A percentile compares a stretch with the other conserved stretches of the same genome.
These are phyloP conservation scores for Diddensiella transvaalensis DNA, from an alignment of 805 yeast genomes.

Conservation along the genomic window DNA sequence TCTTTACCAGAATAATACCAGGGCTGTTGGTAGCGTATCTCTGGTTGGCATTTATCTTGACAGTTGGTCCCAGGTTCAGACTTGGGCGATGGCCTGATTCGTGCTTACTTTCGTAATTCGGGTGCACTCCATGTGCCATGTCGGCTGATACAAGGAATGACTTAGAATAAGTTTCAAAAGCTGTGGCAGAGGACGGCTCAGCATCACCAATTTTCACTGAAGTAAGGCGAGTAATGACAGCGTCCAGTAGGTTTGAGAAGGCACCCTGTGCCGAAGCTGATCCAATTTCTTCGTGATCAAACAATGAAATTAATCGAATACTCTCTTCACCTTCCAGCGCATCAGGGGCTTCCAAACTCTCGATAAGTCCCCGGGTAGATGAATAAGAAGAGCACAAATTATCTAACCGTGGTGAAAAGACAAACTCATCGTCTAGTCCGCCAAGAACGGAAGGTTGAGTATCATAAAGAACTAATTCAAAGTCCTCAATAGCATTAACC, in stretches of 20 bases:
- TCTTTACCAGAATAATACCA: conserved; percentile 75
- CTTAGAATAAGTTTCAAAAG: conserved; percentile 38
- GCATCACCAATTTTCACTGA: conserved; percentile 39
- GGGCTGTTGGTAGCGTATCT: conserved; percentile 91
- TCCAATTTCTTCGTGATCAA: conserved; percentile 96
- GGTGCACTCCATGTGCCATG: conserved; percentile 97
- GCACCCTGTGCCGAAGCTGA: conserved; percentile 96
- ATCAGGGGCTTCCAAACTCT: conserved; percentile 38
- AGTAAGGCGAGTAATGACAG: conserved; percentile 67
- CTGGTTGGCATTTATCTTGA: conserved; percentile 92
- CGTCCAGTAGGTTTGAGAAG: conserved; percentile 83
- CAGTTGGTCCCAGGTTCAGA: conserved; percentile 85
- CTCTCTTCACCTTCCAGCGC: conserved; percentile 48
- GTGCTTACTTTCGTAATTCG: conserved; percentile 75
- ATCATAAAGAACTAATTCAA: conserved; percentile 82
- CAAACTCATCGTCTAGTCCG: conserved; percentile 85
- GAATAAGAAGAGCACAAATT: conserved; percentile 85
- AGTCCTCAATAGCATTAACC: conserved; percentile 70
- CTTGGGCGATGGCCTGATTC: conserved; percentile 77
- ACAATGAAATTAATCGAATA: conserved; percentile 71
- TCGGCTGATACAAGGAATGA: conserved; percentile 90
- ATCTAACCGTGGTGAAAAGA: conserved; percentile 88
- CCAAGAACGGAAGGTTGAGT: conserved; percentile 81
- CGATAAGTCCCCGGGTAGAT: conserved; percentile 67
- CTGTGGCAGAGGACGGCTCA: conserved; percentile 25